These are phyloP conservation scores for Bidens hawaiensis DNA, from an alignment of 140 eudicot genomes.

Conservation along the genomic window DNA sequence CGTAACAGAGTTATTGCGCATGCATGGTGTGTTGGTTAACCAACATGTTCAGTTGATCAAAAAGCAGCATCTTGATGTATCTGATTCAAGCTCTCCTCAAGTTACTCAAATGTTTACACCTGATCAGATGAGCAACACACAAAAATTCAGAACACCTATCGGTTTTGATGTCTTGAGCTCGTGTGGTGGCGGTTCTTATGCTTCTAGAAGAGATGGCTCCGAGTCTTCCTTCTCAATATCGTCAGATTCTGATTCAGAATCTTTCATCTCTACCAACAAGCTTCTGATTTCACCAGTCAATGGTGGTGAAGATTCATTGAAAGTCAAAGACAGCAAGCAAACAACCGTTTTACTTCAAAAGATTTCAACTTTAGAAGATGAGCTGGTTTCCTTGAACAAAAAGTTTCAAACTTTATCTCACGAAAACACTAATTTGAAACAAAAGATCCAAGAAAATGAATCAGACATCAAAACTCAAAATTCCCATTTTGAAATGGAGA, in stretches of 20 bases:
- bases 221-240: slow-evolving; percentile 48
- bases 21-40: slow-evolving; percentile 51
- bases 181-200: slow-evolving; percentile 48
- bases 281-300: slow-evolving; percentile 23
- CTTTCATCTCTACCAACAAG: slow-evolving; percentile 36
- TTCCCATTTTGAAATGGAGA: slow-evolving; percentile 34
- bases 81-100: slow-evolving; percentile 31
- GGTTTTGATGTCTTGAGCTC: slow-evolving; percentile 44
- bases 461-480: slow-evolving; percentile 19
- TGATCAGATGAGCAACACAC: slow-evolving; percentile 37
- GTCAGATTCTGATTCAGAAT: slow-evolving; percentile 77
- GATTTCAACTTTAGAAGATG: slow-evolving; percentile 37
- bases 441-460: slow-evolving; percentile 30
- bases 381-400: slow-evolving; percentile 26
- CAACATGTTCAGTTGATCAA: slow-evolving; percentile 32
- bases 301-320: slow-evolving; percentile 11
- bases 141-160: slow-evolving; percentile 29
- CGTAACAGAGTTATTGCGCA: slow-evolving; percentile 37
- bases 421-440: slow-evolving; percentile 46
- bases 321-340: slow-evolving; percentile 17
- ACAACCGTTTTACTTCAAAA: slow-evolving; percentile 21
- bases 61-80: slow-evolving; percentile 28
- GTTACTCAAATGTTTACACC: slow-evolving; percentile 50
- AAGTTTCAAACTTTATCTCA: slow-evolving; percentile 39
- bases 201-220: slow-evolving; percentile 45